phyloP scores from a whole-genome alignment of 1,284 basidiomycete species.

The Agroathelia rolfsii region DNA sequence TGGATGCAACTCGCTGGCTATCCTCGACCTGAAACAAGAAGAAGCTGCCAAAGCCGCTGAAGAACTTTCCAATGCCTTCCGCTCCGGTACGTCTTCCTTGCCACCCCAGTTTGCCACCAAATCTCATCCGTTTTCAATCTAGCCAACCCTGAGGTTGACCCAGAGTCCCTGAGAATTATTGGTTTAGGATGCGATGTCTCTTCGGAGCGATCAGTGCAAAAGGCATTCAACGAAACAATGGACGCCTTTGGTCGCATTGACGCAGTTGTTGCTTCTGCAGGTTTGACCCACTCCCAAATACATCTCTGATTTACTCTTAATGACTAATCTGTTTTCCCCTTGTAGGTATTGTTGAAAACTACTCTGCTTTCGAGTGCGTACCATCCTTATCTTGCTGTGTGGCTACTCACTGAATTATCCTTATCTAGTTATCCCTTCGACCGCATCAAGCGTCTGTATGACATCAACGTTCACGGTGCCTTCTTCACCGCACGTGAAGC shows the following conservation, averaged over 20 bases:
- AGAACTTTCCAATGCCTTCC: conserved; percentile 56
- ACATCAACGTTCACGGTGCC: conserved; percentile 92
- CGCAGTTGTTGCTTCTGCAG: conserved; percentile 81
- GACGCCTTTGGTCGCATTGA: conserved; percentile 79
- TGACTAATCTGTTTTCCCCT: conserved; percentile 8
- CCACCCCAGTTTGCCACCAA: conserved; percentile 27
- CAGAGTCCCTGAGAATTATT: conserved; percentile 58
- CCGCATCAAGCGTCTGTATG: conserved; percentile 74
- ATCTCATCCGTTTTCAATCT: conserved; percentile 47
- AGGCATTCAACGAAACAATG: conserved; percentile 59
- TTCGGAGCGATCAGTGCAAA: conserved; percentile 70
- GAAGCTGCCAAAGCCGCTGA: conserved; percentile 67
- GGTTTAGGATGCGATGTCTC: conserved; percentile 86
- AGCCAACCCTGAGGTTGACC: conserved; percentile 41
- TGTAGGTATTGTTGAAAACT: conserved; percentile 87
- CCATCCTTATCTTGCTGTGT: conserved; percentile 5
- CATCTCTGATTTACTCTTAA: neutral
- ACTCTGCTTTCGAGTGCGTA: conserved; percentile 74
- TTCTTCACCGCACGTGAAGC: conserved; percentile 94
- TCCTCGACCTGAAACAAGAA: conserved; percentile 75
- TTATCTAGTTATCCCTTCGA: conserved; percentile 78
- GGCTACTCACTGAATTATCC: neutral
- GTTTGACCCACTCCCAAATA: too few relatives aligned
- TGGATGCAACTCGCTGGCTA: conserved; percentile 74
- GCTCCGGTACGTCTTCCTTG: conserved; percentile 2